Conservation (phyloP, 2,329 filamentous ascomycete genomes). For the Endocalyx cinctus region DNA sequence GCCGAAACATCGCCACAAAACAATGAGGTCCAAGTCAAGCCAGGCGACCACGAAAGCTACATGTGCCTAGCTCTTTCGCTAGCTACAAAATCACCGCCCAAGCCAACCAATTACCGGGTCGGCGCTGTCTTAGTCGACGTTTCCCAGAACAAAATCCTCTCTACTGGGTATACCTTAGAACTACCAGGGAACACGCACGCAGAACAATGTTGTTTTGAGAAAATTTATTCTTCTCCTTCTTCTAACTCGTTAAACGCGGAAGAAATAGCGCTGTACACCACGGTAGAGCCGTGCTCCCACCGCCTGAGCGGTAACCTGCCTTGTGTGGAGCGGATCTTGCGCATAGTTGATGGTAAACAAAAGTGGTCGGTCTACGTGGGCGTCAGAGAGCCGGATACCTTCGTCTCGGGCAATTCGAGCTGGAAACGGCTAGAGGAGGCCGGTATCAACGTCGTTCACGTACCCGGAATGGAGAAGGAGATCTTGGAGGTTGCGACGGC, state of each 20-base stretch:
- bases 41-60: conserved; percentile 41
- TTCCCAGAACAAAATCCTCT: conserved; percentile 55
- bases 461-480: conserved; percentile 71
- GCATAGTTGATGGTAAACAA: conserved; percentile 48
- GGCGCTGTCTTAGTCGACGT: conserved; percentile 77
- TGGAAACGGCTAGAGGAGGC: conserved; percentile 63
- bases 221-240: too few relatives aligned
- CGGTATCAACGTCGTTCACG: conserved; percentile 69
- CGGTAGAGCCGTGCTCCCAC: conserved; percentile 80
- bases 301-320: conserved; percentile 69
- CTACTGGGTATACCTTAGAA: conserved; percentile 88
- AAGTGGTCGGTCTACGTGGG: conserved; percentile 82
- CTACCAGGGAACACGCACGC: conserved; percentile 91
- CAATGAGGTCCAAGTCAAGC: too few relatives aligned
- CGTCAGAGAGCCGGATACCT: conserved; percentile 83
- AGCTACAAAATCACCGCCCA: conserved; percentile 75
- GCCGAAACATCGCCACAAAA: too few relatives aligned
- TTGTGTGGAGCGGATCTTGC: conserved; percentile 75
- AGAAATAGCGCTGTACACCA: conserved; percentile 73
- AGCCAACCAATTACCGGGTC: conserved; percentile 88
- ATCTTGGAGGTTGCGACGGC: conserved; percentile 80
- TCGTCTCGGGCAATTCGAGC: conserved; percentile 78
- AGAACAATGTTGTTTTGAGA: conserved; percentile 85
- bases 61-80: conserved; percentile 72
- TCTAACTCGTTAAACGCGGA: too few relatives aligned